Percentiles rank a stretch among this genome's conserved stretches.
These are phyloP conservation scores for Claviceps sp. DNA, from an alignment of 2,329 filamentous ascomycete species.

Conservation along the genomic window DNA sequence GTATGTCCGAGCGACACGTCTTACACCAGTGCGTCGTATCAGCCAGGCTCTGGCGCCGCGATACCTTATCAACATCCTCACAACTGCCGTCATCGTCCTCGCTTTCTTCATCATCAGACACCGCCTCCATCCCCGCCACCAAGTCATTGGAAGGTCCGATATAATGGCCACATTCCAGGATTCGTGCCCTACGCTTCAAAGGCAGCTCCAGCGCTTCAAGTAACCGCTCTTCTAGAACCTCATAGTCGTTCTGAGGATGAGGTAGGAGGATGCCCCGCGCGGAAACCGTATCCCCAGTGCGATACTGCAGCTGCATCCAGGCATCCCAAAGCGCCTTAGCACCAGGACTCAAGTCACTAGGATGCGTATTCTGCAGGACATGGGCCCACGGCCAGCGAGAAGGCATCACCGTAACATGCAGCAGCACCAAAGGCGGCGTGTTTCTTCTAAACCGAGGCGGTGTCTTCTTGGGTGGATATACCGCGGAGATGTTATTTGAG, in stretches of 20 bases:
- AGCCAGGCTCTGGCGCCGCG: slow-evolving; percentile 11
- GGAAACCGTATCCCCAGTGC: slow-evolving; percentile 58
- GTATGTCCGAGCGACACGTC: slow-evolving; percentile 42
- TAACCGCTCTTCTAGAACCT: slow-evolving; percentile 64
- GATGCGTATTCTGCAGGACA: slow-evolving; percentile 32
- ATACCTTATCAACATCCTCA: slow-evolving; percentile 17
- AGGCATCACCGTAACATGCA: slow-evolving; percentile 66
- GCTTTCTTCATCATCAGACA: slow-evolving; percentile 24
- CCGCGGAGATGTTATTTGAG: slow-evolving; percentile 37
- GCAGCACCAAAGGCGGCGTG: slow-evolving; percentile 56
- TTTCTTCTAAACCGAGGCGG: slow-evolving; percentile 43
- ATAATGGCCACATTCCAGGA: slow-evolving; percentile 67
- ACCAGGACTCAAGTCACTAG: slow-evolving; percentile 28
- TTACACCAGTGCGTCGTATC: slow-evolving; percentile 39
- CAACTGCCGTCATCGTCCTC: slow-evolving; percentile 34
- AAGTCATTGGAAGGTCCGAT: slow-evolving; percentile 45
- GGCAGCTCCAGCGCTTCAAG: slow-evolving; percentile 63
- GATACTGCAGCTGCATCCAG: slow-evolving; percentile 55
- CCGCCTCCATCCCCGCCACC: slow-evolving; percentile 14
- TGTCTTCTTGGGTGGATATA: slow-evolving; percentile 44
- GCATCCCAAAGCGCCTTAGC: slow-evolving; percentile 43
- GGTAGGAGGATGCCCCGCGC: slow-evolving; percentile 62
- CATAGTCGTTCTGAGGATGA: slow-evolving; percentile 69
- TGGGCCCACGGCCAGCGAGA: slow-evolving; percentile 52
- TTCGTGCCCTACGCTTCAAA: slow-evolving; percentile 47